phyloP scores from a whole-genome alignment of 371 early-diverging fungal species.

The Nematocida sp. region DNA sequence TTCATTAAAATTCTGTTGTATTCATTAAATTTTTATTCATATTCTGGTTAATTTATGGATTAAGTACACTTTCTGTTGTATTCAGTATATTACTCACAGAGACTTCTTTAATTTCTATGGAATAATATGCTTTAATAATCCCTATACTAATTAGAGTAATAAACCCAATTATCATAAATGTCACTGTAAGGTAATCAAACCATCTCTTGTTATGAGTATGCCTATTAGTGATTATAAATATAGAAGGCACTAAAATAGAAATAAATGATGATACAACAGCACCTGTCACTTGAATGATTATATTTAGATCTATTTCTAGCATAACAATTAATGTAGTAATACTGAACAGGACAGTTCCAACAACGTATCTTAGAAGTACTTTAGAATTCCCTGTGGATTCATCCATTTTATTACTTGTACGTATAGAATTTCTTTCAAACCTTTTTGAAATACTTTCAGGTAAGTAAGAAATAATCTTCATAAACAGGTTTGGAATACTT shows the following conservation, averaged over 20 bases:
- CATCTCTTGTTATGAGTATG: not conserved
- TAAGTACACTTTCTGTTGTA: no score
- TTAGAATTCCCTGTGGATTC: not conserved
- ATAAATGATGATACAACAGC: not conserved
- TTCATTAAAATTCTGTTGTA: no score
- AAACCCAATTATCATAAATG: not conserved
- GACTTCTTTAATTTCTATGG: no score
- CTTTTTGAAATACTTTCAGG: not conserved
- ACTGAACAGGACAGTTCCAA: not conserved
- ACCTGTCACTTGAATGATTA: constrained; percentile 1
- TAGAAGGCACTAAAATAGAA: not conserved
- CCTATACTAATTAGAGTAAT: not conserved
- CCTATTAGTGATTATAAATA: not conserved
- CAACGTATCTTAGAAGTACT: not conserved
- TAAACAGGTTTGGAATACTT: not conserved
- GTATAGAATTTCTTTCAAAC: not conserved
- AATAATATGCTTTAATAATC: not conserved
- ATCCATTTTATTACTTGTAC: not conserved
- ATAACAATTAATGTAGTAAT: not conserved
- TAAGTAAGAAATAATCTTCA: not conserved
- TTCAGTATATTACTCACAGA: no score
- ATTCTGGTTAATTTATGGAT: no score
- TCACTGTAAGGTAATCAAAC: not conserved
- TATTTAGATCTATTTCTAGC: not conserved
- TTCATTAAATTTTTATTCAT: no score